These are phyloP conservation scores for Pseudogymnoascus sp. DNA, from an alignment of 2,329 filamentous ascomycete species.

Conservation along the genomic window DNA sequence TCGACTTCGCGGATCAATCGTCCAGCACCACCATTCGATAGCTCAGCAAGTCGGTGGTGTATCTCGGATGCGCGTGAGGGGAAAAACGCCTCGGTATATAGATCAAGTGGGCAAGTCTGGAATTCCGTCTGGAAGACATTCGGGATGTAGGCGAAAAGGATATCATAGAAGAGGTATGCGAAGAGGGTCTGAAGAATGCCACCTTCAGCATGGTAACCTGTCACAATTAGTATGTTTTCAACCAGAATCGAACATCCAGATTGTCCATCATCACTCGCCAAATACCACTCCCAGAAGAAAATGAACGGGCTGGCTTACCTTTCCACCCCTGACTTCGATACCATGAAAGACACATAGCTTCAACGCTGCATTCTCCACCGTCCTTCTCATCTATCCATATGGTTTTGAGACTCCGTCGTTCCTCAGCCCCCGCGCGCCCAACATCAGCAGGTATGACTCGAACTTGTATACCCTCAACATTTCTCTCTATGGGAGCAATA, in stretches of 20 bases:
- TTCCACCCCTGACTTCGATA: constrained; percentile 81
- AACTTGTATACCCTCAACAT: constrained; percentile 68
- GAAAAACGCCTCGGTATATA: constrained; percentile 91
- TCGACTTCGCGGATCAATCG: constrained; percentile 60
- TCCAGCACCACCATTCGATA: constrained; percentile 71
- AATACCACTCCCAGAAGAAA: not conserved
- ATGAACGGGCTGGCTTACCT: constrained; percentile 35
- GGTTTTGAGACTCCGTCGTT: constrained; percentile 57
- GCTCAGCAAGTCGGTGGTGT: constrained; percentile 75
- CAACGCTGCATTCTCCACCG: constrained; percentile 71
- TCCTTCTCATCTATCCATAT: constrained; percentile 77
- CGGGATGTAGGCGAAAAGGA: constrained; percentile 85
- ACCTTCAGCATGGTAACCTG: constrained; percentile 73
- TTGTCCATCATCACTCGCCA: not conserved
- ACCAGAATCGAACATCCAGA: not conserved
- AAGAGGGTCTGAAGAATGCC: constrained; percentile 88
- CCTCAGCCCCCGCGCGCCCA: constrained; percentile 37
- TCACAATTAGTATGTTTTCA: not conserved
- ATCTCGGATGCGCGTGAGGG: constrained; percentile 79
- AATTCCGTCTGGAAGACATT: constrained; percentile 96
- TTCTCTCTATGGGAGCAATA: constrained; percentile 64
- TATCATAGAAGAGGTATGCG: constrained; percentile 84
- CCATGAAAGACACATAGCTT: constrained; percentile 85
- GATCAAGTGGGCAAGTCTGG: constrained; percentile 85
- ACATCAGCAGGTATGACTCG: not conserved